These are phyloP conservation scores for Septoria linicola DNA, from an alignment of 2,329 filamentous ascomycete genomes.

Conservation along the genomic window DNA sequence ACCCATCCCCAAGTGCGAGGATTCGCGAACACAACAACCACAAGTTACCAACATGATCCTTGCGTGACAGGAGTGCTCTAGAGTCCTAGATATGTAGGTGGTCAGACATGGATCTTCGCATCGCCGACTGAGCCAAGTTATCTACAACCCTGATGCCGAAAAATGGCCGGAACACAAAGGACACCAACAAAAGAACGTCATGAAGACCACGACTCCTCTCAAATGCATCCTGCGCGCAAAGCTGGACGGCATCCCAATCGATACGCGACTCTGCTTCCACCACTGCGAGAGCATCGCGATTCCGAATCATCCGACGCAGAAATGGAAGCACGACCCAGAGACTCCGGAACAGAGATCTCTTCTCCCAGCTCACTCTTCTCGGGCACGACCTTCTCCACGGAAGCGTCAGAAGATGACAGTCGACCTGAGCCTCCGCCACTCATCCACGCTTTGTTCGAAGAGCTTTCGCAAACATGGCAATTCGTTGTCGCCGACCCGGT, in stretches of 20 bases:
- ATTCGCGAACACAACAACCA: no score
- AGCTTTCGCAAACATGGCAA: constrained; percentile 57
- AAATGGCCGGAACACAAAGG: constrained; percentile 4
- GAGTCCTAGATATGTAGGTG: constrained; percentile 8
- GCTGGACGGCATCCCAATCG: constrained; percentile 12
- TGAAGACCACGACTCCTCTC: constrained; percentile 2
- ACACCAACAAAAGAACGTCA: constrained; percentile 4
- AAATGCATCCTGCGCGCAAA: constrained; percentile 4
- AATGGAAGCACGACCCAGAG: constrained; percentile 1
- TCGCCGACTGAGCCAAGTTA: constrained; percentile 7
- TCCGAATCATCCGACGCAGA: constrained; percentile 10
- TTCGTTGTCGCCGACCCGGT: constrained; percentile 58
- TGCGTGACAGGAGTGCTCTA: not conserved
- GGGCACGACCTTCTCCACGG: constrained; percentile 14
- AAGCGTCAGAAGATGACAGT: constrained; percentile 9
- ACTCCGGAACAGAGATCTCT: not conserved
- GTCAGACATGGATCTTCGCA: constrained; percentile 9
- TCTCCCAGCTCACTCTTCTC: constrained; percentile 18
- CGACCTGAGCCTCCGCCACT: constrained; percentile 22
- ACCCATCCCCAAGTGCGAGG: not conserved
- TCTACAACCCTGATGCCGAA: constrained; percentile 14
- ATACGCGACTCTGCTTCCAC: constrained; percentile 11
- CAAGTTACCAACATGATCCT: no score
- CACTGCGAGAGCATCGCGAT: constrained; percentile 3
- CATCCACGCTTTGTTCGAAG: constrained; percentile 40